Conservation (phyloP, 2,329 filamentous ascomycete genomes). For the Fusarium drepaniforme region DNA sequence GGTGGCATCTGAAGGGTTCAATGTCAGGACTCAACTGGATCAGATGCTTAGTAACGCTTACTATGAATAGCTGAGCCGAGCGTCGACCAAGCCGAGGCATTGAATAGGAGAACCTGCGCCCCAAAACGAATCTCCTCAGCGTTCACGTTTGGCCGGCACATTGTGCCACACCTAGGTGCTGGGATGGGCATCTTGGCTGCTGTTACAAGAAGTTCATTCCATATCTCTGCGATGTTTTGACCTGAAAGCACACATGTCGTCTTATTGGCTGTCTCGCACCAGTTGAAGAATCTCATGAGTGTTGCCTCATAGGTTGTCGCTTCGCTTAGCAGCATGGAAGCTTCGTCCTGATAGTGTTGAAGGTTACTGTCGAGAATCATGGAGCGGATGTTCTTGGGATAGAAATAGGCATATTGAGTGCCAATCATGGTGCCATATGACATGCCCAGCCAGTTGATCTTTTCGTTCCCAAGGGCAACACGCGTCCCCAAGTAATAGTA, state of each 20-base stretch:
- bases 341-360: background rate
- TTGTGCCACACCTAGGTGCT: background rate
- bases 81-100: background rate
- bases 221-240: background rate
- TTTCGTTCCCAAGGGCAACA: background rate
- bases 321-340: background rate
- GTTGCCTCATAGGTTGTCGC: background rate
- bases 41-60: background rate
- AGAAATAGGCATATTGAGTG: background rate
- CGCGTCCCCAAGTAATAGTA: background rate
- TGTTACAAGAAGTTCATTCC: background rate
- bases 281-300: background rate
- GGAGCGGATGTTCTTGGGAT: background rate
- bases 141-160: background rate
- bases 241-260: background rate
- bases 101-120: background rate
- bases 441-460: background rate
- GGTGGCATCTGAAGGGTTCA: background rate
- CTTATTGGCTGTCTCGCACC: background rate
- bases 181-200: background rate
- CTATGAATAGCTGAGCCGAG: background rate
- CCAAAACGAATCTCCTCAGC: background rate
- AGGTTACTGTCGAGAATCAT: background rate
- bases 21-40: background rate
- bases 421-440: background rate